Percentiles rank a stretch among this genome's conserved stretches.
phyloP scores from a whole-genome alignment of 2,329 filamentous ascomycete genomes.

The Xylariaceae sp. region DNA sequence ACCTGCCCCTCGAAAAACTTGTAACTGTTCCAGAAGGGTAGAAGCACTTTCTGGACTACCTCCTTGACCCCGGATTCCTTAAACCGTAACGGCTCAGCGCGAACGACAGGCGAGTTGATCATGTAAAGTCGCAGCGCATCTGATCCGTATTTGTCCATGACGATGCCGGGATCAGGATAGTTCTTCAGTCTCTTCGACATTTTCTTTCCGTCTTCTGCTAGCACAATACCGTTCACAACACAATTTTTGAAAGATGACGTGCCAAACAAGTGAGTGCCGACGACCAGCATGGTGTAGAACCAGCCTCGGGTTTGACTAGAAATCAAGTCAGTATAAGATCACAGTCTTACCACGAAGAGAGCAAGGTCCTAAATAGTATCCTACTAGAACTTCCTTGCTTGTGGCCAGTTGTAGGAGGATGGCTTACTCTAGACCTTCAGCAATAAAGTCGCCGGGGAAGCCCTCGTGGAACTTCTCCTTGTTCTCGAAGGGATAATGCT shows the following conservation, averaged over 20 bases:
- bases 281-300: constrained; percentile 90
- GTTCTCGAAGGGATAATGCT: constrained; percentile 91
- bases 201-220: constrained; percentile 95
- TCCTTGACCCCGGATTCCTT: constrained; percentile 92
- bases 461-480: constrained; percentile 73
- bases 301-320: constrained; percentile 76
- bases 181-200: constrained; percentile 98
- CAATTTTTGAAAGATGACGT: constrained; percentile 89
- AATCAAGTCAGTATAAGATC: constrained; percentile 1
- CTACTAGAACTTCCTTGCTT: no score
- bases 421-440: constrained; percentile 83
- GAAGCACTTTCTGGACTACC: constrained; percentile 84
- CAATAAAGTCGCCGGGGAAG: constrained; percentile 92
- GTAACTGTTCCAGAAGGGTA: constrained; percentile 94
- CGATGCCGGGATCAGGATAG: constrained; percentile 80
- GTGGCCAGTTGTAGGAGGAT: no score
- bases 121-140: constrained; percentile 93
- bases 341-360: not conserved
- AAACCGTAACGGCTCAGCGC: constrained; percentile 86
- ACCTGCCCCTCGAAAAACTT: constrained; percentile 95
- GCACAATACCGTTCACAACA: constrained; percentile 92
- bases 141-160: constrained; percentile 86
- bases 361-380: no score
- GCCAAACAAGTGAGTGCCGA: constrained; percentile 85
- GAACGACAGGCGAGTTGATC: constrained; percentile 93